Evolutionary conservation across 208 protist genomes (phyloP), one percentile per base, ranked within the genome.

Genomic region (Wallacemonas collosoma): DNA sequence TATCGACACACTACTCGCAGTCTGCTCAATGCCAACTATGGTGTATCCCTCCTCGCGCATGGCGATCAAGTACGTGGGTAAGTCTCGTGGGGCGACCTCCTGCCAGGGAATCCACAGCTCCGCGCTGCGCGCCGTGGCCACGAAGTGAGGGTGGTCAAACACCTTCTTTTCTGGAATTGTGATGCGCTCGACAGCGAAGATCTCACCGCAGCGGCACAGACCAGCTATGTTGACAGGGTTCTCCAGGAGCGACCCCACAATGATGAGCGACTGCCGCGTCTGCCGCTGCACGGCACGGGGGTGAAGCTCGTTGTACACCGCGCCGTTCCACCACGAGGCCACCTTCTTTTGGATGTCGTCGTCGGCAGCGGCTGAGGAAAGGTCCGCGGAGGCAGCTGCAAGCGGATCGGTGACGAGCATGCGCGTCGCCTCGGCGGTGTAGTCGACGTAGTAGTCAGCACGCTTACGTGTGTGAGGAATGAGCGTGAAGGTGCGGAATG

Each of bases 1-100:
- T 41, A 98, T 93, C 5, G 83, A 85, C 14, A 96, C 86, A 53
- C 91, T 96, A 44, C 69, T 73, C 6, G 88, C 76, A 4, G 95
- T 97, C 79, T 98, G 95, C 80, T 98, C 95, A 56, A 98, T 83
- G 54, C 91, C 95, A 26, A 95, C 74, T 41, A 98, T 81, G 1
- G 82, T 80, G 82, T 97, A 98, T n/a, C 93, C 93, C 7, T 86
- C 74, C 38, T 71, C 71, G 15, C 87, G 86, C 83, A 91, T 77
- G 12, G 75, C 69, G 7, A 39, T 48, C 5, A 98, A 73, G 68
- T 95, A 97, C 43, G 47, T 48, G 11, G 77, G 69, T 58, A 98
- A 64, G 45, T 86, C 80, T 54, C 71, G 71, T 44, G 76, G 80
- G 45, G 71, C 55, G 17, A 95, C 88, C 41, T 86, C 90, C 58